Evolutionary conservation across 495 filamentous ascomycete genomes (phyloP), one percentile per base, ranked within the genome.

Genomic region (Aspergillus coremiiformis): DNA sequence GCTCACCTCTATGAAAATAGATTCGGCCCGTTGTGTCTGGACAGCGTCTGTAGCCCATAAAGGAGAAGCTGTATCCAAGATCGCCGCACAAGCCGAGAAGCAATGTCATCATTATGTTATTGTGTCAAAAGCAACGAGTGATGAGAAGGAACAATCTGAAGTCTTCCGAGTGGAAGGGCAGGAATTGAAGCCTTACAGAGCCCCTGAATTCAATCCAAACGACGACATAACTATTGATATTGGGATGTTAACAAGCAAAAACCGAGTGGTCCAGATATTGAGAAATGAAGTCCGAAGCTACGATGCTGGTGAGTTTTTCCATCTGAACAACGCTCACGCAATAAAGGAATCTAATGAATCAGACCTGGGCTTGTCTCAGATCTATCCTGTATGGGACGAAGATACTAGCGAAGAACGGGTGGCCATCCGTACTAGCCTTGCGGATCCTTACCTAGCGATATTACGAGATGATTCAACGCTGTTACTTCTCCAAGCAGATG

Each of bases 331-430:
- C 1, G 33, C 44, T 5, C 37, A 39, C 20, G 27, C 29, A 21
- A n/a, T 22, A 22, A 42, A 49, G 39, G 15, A 21, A 49, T 17
- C 56, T 65, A 12, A 52, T 41, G 4, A 51, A 39, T 9, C 59
- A 91, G 89, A 95, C 63, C 73, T 97, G 42, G 84, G 84, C 9
- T 76, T 99, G 30, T 78, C 82, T 39, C 91, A 97, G 62, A 96
- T 97, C 26, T 78, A 95, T 49, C 89, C 90, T 2, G 84, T 96
- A 72, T 78, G 82, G 49, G 92, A 97, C 55, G 93, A 96, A 58
- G 87, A 88, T 42, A 89, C 82, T 0, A 90, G 84, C 17, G 86
- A 89, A 30, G 84, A 84, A 55, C 82, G 87, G 4, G 76, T 82
- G 32, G 84, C 91, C 22, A 69, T 89, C 35, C 87, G 79, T 59